Evolutionary conservation across 192 early-diverging fungal genomes (phyloP).

Genomic region (Phlyctochytrium bullatum): DNA sequence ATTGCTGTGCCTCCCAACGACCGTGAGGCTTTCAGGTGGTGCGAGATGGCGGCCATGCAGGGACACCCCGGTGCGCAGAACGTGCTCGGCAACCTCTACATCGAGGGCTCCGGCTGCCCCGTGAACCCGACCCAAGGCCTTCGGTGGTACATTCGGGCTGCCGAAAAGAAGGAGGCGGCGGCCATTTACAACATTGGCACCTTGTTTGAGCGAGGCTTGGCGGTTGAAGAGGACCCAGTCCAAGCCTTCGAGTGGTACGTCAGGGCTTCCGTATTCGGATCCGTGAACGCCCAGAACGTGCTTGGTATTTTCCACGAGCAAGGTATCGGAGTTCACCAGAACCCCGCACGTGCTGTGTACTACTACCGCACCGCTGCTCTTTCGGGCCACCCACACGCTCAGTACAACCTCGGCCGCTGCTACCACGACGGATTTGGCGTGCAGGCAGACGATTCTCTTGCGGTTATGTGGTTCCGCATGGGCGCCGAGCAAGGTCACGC

Average conservation of each 20-base stretch:
- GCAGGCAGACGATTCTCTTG: conserved; percentile 30
- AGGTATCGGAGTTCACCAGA: conserved; percentile 34
- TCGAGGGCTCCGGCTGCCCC: conserved; percentile 69
- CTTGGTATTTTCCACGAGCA: conserved; percentile 54
- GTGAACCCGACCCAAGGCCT: conserved; percentile 59
- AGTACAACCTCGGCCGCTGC: conserved; percentile 54
- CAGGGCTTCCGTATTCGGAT: conserved; percentile 41
- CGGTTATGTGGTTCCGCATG: conserved; percentile 44
- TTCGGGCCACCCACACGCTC: conserved; percentile 50
- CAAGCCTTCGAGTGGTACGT: conserved; percentile 48
- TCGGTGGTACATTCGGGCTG: conserved; percentile 53
- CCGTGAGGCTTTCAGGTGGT: conserved; percentile 39
- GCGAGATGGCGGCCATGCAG: conserved; percentile 43
- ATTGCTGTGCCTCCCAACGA: conserved; percentile 45
- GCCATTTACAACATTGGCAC: conserved; percentile 60
- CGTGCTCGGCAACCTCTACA: conserved; percentile 69
- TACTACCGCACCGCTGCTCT: conserved; percentile 44
- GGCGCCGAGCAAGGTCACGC: conserved; percentile 45
- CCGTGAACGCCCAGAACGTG: conserved; percentile 48
- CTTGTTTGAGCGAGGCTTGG: conserved; percentile 51
- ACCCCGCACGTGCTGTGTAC: conserved; percentile 32
- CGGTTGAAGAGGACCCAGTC: conserved; percentile 34
- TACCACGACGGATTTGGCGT: conserved; percentile 54
- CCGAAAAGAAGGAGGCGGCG: conserved; percentile 45
- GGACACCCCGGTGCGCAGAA: conserved; percentile 49